Evolutionary conservation across 225 moss, liverwort and hornwort genomes (phyloP), one percentile per base, ranked within the genome.

Genomic region (Takakia lepidozioides): DNA sequence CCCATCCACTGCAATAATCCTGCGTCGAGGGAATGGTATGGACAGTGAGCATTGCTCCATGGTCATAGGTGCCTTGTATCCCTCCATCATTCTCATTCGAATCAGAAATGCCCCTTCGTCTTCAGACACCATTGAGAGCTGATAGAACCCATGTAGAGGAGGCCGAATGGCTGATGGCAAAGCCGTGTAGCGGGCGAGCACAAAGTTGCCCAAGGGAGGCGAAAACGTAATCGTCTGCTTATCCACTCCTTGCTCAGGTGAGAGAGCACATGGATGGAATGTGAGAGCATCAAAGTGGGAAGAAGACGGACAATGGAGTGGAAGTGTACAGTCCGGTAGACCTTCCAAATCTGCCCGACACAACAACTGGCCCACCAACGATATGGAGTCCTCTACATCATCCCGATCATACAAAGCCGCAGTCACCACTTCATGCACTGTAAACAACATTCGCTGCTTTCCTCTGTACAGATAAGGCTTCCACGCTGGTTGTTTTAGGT

Each of bases 271-370:
- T 15, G 87, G 91, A 62, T 98, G 98, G 56, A 78, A 85, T 2
- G 87, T 83, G 42, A 98, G 59, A 1, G 86, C 62, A 54, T 87
- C 77, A 24, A 84, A 66, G 27, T 59, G 78, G 19, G 73, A 64
- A 41, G 59, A 73, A 6, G 56, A 45, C 8, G 78, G 98, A 14
- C 80, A 91, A 43, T 57, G 57, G n/a, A 98, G 73, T 26, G 84
- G 91, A 50, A 98, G 72, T 8, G 87, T 71, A 51, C 91, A 80
- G 57, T 98, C 98, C 0, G 98, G 98, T 3, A 98, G 61, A 3
- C 98, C 98, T 67, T 98, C 91, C n/a, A 98, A 55, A 55, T 98
- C 98, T n/a, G 85, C 67, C 15, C 98, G 82, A 64, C 98, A 98
- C 35, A 98, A 56, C 2, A 98, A 58, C 52, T 98, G 85, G 2